Evolutionary conservation across 371 early-diverging fungal genomes (phyloP).

Genomic region (Haplosporangium sp.): DNA sequence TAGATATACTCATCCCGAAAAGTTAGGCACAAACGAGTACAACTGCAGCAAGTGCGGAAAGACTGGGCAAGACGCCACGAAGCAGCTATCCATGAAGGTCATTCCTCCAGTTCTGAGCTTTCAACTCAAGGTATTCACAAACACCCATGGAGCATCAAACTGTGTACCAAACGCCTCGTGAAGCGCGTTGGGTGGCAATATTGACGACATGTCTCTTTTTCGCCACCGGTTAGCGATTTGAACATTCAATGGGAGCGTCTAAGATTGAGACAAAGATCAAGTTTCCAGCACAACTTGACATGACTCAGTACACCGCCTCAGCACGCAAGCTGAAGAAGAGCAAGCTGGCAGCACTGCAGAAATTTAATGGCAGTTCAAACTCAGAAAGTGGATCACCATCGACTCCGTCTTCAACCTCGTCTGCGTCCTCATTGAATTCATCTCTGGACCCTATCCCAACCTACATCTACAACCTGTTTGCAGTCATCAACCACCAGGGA

Average conservation of each 20-base stretch:
- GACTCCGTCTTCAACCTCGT: conserved; percentile 23
- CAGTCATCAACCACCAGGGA: conserved; percentile 93
- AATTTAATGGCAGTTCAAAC: conserved; percentile 27
- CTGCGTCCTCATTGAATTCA: conserved; percentile 19
- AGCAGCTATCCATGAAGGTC: conserved; percentile 86
- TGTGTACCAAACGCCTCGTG: too few relatives aligned
- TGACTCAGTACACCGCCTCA: conserved; percentile 88
- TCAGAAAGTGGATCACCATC: conserved; percentile 38
- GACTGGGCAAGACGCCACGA: conserved; percentile 78
- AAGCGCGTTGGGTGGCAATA: too few relatives aligned
- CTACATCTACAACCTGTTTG: conserved; percentile 87
- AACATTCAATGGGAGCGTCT: conserved; percentile 74
- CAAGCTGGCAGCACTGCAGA: conserved; percentile 29
- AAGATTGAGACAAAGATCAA: conserved; percentile 91
- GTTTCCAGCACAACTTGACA: conserved; percentile 90
- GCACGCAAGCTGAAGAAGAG: conserved; percentile 47
- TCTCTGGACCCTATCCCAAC: conserved; percentile 61
- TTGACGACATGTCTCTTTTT: neutral
- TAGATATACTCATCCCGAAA: conserved; percentile 82
- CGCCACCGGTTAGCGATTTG: conserved; percentile 77
- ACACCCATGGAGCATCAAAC: too few relatives aligned
- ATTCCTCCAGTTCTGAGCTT: conserved; percentile 91
- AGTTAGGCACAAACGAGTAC: conserved; percentile 76
- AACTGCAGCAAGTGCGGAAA: conserved; percentile 79
- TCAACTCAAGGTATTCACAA: conserved; percentile 80